phyloP scores from a whole-genome alignment of 257 asterid species.

The Marsdenia floribunda region DNA sequence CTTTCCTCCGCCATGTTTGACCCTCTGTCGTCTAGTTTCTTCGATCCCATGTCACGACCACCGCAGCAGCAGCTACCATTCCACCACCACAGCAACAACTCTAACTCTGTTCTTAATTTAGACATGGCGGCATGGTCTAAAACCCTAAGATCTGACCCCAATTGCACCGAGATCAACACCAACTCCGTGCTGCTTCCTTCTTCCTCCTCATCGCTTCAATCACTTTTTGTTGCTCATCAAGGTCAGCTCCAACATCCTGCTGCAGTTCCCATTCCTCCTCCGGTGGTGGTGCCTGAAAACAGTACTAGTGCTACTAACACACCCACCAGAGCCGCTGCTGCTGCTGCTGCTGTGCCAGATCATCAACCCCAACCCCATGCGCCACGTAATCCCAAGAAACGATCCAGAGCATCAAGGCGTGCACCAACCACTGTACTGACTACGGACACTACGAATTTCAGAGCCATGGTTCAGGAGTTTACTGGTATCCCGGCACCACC shows the following conservation, averaged over 20 bases:
- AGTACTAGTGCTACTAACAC: conserved; percentile 6
- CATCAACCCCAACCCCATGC: conserved; percentile 24
- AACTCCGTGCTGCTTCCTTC: conserved; percentile 12
- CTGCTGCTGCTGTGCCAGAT: not conserved
- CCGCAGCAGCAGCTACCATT: conserved; percentile 15
- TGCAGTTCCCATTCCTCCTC: not conserved
- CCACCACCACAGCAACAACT: conserved; percentile 1
- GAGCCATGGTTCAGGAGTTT: conserved; percentile 96
- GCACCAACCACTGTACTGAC: conserved; percentile 85
- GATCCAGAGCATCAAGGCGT: conserved; percentile 86
- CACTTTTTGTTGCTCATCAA: conserved; percentile 11
- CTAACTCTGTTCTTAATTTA: conserved; percentile 25
- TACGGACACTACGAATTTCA: conserved; percentile 70
- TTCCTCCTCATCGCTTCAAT: conserved; percentile 13
- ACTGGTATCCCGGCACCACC: conserved; percentile 90
- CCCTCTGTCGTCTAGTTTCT: conserved; percentile 37
- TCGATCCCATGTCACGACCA: conserved; percentile 21
- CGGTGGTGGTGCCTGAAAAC: not conserved
- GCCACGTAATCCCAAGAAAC: conserved; percentile 64
- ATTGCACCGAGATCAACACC: conserved; percentile 11
- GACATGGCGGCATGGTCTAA: conserved; percentile 32
- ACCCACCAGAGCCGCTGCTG: not conserved
- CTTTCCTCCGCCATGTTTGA: conserved; percentile 33
- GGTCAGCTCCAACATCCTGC: not conserved
- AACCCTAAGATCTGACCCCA: conserved; percentile 37